Evolutionary conservation across 352 stramenopile genomes (phyloP).

Genomic region (Phytophthora tubulina): DNA sequence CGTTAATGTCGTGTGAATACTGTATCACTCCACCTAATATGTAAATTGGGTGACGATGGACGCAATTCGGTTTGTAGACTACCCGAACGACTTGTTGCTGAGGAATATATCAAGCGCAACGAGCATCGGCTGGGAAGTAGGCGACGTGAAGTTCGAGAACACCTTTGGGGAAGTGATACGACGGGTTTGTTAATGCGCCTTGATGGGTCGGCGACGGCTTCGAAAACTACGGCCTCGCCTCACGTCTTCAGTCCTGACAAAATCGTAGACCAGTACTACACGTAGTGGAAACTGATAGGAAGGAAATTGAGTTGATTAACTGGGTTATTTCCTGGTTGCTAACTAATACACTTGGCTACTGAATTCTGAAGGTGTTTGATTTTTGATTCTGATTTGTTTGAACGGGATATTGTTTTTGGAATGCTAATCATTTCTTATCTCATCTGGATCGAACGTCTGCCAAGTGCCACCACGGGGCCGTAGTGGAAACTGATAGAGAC

Average conservation of each 20-base stretch:
- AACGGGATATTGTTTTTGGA: too few relatives aligned
- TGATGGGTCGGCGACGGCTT: conserved; percentile 2
- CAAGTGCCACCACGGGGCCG: too few relatives aligned
- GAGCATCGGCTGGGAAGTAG: conserved; percentile 38
- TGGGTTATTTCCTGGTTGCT: too few relatives aligned
- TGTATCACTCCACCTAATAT: background rate
- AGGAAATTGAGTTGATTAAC: too few relatives aligned
- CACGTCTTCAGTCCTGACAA: conserved; percentile 54
- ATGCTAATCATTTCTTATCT: too few relatives aligned
- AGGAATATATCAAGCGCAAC: conserved; percentile 59
- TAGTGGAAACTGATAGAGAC: too few relatives aligned
- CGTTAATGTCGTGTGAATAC: too few relatives aligned
- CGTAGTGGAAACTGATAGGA: background rate
- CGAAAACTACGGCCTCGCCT: conserved; percentile 26
- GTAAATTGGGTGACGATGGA: conserved; percentile 17
- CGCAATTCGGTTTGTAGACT: conserved; percentile 41
- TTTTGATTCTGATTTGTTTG: too few relatives aligned
- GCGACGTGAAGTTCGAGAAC: conserved; percentile 42
- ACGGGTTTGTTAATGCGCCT: conserved; percentile 31
- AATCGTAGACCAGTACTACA: conserved; percentile 50
- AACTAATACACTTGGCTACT: too few relatives aligned
- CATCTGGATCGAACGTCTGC: too few relatives aligned
- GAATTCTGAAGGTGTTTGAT: too few relatives aligned
- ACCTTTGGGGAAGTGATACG: conserved; percentile 53
- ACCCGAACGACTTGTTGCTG: conserved; percentile 55